Conservation (phyloP, 2,329 filamentous ascomycete species). For the Claviceps fusiformis region DNA sequence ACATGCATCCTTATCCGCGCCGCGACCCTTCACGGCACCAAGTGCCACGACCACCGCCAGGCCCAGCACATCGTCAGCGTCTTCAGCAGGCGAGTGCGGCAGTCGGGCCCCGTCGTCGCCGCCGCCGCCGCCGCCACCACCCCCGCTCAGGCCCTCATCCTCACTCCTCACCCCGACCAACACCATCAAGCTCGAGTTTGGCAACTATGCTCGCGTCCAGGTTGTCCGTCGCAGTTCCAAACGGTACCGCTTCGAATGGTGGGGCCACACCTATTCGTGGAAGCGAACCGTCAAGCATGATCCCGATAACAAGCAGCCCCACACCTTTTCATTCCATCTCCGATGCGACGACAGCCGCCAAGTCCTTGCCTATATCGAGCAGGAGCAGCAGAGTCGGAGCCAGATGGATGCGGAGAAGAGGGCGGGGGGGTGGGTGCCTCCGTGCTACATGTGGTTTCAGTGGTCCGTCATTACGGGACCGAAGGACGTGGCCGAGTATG, state of each 20-base stretch:
- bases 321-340: conserved; percentile 65
- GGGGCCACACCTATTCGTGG: conserved; percentile 80
- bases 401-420: conserved; percentile 58
- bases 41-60: conserved; percentile 10
- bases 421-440: conserved; percentile 81
- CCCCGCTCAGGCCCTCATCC: conserved; percentile 7
- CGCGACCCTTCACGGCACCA: conserved; percentile 9
- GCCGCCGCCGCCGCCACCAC: too few relatives aligned
- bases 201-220: conserved; percentile 90
- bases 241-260: conserved; percentile 86
- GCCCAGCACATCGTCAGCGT: conserved; percentile 3
- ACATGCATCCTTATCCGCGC: conserved; percentile 12
- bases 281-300: conserved; percentile 47
- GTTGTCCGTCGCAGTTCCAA: conserved; percentile 58
- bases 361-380: conserved; percentile 72
- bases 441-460: conserved; percentile 86
- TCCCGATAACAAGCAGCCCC: conserved; percentile 42
- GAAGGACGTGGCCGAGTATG: conserved; percentile 79
- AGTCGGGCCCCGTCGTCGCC: neutral
- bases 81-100: neutral
- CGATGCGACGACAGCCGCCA: conserved; percentile 45
- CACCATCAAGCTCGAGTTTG: conserved; percentile 82
- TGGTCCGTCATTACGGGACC: conserved; percentile 50
- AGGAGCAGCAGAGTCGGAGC: conserved; percentile 57
- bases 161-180: conserved; percentile 47